Base-by-base conservation (phyloP, 768 basidiomycete genomes). In the Boletus sp. region DNA sequence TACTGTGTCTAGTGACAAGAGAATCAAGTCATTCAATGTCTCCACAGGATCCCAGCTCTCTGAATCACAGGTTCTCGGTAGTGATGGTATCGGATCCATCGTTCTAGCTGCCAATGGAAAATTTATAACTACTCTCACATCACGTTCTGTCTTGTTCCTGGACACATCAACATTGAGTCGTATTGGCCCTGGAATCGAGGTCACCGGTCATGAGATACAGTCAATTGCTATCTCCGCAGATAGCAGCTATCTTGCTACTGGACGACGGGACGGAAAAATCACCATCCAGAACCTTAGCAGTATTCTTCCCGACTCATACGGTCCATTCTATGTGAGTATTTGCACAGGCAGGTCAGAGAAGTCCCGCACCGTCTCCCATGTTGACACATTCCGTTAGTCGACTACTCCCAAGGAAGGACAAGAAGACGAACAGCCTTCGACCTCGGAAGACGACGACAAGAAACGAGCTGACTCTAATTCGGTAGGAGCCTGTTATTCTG, bases 201-300 rank as follows among this genome's bases (percentile, higher is more conserved):
- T 23, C 23, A 23, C 4, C 23, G 21, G 2, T 6, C 0, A 7
- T 1, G 0, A 2, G 0, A 25, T 42, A 23, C 9, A 1, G 4
- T 41, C 42, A 6, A 27, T 43, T 6, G 17, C 27, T 17, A 29
- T 43, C 17, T 10, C 42, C 2, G 17, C 9, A 10, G 10, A 43
- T n/a, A 11, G 27, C 0, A 43, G 6, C 5, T 17, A n/a, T 44
- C 43, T 44, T 7, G 43, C 43, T 3, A 13, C 10, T 7, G 43
- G 41, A 17, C 41, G 1, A 25, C 2, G 2, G 1, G 11, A 21
- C 10, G 39, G 39, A 5, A 39, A 21, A 21, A 21, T 39, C 0
- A 2, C 2, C 15, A 17, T 41, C 4, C 25, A 15, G 2, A 43
- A 43, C 2, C 15, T 43, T 9, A 5, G 14, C 5, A 13, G 10